phyloP scores from a whole-genome alignment of 225 moss, liverwort and hornwort species.

The Pleurozium schreberi region DNA sequence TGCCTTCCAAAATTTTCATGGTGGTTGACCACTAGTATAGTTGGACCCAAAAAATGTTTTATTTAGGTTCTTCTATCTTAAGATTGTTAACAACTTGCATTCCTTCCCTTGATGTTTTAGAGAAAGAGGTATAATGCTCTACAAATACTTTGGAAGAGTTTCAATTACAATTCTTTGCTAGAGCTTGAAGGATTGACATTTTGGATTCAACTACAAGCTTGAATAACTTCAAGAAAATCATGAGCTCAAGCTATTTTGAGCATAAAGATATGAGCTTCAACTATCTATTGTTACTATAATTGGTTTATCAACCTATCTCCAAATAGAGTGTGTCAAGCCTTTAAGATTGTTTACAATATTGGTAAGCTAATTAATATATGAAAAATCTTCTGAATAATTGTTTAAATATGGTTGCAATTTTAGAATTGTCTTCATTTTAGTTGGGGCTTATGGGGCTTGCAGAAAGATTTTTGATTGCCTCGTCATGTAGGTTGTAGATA shows the following conservation, averaged over 20 bases:
- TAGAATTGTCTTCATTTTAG: not conserved
- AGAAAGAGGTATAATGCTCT: not conserved
- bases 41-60: not conserved
- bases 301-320: not conserved
- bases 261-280: not conserved
- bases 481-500: no score
- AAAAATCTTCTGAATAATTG: not conserved
- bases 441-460: fast-evolving
- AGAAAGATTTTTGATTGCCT: no score
- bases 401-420: not conserved
- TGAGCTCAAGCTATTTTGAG: not conserved
- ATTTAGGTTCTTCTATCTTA: not conserved
- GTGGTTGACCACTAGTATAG: not conserved
- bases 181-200: not conserved
- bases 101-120: fast-evolving
- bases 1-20: no score
- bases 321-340: not conserved
- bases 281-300: not conserved
- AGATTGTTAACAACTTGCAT: not conserved
- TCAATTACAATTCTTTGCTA: not conserved
- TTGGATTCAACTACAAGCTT: no score
- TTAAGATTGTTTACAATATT: not conserved
- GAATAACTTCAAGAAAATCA: not conserved
- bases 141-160: not conserved
- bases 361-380: not conserved